These are phyloP conservation scores for Coffea eugenioides DNA, from an alignment of 257 asterid species.

Conservation along the genomic window DNA sequence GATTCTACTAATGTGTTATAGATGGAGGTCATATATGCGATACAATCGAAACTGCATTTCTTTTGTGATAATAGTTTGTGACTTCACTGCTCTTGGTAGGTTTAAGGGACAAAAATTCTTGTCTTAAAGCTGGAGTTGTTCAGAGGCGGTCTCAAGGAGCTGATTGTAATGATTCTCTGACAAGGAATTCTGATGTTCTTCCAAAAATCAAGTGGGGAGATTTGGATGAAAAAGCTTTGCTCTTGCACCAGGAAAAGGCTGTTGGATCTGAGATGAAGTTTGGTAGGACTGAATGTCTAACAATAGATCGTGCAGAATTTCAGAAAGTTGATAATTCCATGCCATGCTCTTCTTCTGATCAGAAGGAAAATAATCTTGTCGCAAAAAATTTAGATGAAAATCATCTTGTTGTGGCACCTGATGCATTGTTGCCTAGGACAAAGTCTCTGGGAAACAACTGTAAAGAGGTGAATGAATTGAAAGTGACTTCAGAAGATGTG, in stretches of 20 bases:
- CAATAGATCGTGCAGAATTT: conserved; percentile 25
- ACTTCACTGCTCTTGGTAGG: conserved; percentile 31
- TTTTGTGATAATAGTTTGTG: conserved; percentile 39
- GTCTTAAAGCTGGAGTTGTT: conserved; percentile 25
- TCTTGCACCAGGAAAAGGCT: conserved; percentile 46
- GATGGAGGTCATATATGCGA: conserved; percentile 37
- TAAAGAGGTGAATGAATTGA: conserved; percentile 35
- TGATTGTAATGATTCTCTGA: conserved; percentile 33
- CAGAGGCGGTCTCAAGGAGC: conserved; percentile 24
- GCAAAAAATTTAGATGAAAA: conserved; percentile 25
- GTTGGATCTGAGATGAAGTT: conserved; percentile 43
- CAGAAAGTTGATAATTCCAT: conserved; percentile 31
- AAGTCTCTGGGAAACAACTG: conserved; percentile 28
- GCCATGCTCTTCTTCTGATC: conserved; percentile 26
- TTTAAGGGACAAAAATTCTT: conserved; percentile 21
- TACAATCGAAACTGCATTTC: conserved; percentile 49
- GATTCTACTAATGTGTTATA: conserved; percentile 27
- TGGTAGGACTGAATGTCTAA: conserved; percentile 37
- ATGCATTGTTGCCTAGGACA: conserved; percentile 24
- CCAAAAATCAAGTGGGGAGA: conserved; percentile 94
- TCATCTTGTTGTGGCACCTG: conserved; percentile 29
- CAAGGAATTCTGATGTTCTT: conserved; percentile 34
- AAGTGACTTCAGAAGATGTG: conserved; percentile 51
- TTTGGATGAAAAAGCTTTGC: conserved; percentile 76
- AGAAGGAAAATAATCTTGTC: conserved; percentile 24